Evolutionary conservation across 2,329 filamentous ascomycete species (phyloP).

Genomic region (Ophiosphaerella narmari): DNA sequence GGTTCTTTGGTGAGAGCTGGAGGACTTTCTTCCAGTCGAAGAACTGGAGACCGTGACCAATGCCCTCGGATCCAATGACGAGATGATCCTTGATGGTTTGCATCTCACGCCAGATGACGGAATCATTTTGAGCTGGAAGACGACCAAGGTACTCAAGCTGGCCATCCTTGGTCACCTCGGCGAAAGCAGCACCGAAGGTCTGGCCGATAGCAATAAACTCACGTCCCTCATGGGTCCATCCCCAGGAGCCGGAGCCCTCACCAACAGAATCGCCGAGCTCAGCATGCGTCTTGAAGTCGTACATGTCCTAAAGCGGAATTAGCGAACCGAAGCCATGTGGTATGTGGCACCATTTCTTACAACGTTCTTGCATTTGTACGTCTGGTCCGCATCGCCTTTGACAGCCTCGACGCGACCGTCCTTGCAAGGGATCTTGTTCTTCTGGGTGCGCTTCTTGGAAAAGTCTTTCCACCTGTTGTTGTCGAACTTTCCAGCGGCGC

Average conservation of each 20-base stretch:
- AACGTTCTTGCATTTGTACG: not conserved
- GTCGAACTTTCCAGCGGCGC: constrained; percentile 38
- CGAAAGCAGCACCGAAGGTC: constrained; percentile 60
- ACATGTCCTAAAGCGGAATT: constrained; percentile 48
- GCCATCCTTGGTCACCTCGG: constrained; percentile 55
- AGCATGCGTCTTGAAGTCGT: constrained; percentile 61
- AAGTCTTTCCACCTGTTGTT: constrained; percentile 39
- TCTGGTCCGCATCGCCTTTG: constrained; percentile 43
- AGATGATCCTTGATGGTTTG: constrained; percentile 48
- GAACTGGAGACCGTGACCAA: constrained; percentile 61
- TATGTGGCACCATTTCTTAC: not conserved
- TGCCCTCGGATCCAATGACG: constrained; percentile 47
- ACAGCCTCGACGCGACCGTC: constrained; percentile 45
- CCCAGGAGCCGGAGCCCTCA: constrained; percentile 56
- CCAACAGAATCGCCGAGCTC: constrained; percentile 55
- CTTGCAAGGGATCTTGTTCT: constrained; percentile 38
- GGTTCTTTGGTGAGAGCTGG: constrained; percentile 37
- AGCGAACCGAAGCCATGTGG: too few species aligned
- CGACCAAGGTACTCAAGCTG: constrained; percentile 60
- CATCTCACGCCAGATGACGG: constrained; percentile 60
- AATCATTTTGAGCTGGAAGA: constrained; percentile 52
- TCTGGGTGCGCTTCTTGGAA: constrained; percentile 31
- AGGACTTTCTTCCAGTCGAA: constrained; percentile 60
- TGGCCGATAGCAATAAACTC: constrained; percentile 62
- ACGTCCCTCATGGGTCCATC: constrained; percentile 58